A percentile compares a stretch with the other conserved stretches of the same genome.
Conservation (phyloP, 768 basidiomycete species). For the Phanerodontia chrysosporium region DNA sequence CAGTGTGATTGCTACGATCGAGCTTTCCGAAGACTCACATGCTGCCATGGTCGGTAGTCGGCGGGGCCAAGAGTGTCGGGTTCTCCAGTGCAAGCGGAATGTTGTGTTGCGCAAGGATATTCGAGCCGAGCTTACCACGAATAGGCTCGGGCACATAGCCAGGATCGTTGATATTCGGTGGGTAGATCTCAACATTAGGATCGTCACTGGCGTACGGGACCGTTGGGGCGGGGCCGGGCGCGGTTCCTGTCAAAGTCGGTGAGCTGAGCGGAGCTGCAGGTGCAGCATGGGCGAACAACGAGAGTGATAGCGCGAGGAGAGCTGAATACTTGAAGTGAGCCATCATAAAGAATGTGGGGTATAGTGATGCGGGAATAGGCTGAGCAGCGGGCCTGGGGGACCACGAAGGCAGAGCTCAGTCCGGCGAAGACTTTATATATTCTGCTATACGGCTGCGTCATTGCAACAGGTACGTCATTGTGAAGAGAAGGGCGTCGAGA, state of each 20-base stretch:
- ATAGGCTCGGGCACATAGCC: slow-evolving; percentile 27
- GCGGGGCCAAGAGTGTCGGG: slow-evolving; percentile 22
- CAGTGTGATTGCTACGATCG: neutral
- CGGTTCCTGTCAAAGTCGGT: neutral
- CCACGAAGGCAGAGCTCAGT: neutral
- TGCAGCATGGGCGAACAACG: slow-evolving; percentile 15
- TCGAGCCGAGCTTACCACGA: slow-evolving; percentile 37
- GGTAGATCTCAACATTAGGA: neutral
- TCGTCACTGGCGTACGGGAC: slow-evolving; percentile 7
- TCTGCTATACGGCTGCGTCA: neutral
- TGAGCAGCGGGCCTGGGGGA: neutral
- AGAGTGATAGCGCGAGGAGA: slow-evolving; percentile 19
- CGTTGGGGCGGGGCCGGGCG: neutral
- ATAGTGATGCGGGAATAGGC: neutral
- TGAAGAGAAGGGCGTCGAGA: neutral
- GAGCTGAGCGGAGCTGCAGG: slow-evolving; percentile 14
- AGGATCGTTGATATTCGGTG: neutral
- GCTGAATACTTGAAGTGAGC: slow-evolving; percentile 16
- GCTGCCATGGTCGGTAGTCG: slow-evolving; percentile 22
- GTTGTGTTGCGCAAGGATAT: slow-evolving; percentile 35
- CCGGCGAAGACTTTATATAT: neutral
- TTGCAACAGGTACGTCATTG: neutral
- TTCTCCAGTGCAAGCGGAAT: slow-evolving; percentile 21
- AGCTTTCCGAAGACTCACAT: slow-evolving; percentile 11
- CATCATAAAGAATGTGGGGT: neutral